Evolutionary conservation across 768 basidiomycete species (phyloP).

Genomic region (Dentipellis fragilis): DNA sequence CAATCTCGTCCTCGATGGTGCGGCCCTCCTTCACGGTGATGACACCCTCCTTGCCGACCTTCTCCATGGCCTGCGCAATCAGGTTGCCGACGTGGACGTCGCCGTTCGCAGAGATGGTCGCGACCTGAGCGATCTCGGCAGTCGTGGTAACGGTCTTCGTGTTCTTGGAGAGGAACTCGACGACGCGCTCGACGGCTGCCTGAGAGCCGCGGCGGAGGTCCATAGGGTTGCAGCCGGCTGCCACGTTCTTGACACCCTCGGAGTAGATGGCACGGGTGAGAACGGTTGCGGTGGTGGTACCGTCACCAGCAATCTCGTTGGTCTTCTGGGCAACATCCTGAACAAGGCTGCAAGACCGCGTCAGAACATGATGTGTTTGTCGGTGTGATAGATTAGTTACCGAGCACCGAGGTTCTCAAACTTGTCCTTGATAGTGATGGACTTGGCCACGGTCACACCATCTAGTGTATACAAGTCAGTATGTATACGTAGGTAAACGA

Average conservation of each 20-base stretch:
- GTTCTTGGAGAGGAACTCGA: conserved; percentile 80
- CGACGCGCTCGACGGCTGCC: conserved; percentile 86
- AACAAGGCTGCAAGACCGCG: conserved; percentile 49
- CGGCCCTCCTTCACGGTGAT: conserved; percentile 99
- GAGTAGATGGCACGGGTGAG: conserved; percentile 95
- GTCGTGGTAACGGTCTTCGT: conserved; percentile 94
- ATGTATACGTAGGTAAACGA: not conserved
- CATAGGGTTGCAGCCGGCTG: conserved; percentile 99
- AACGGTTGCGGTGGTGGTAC: conserved; percentile 96
- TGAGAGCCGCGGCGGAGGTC: conserved; percentile 98
- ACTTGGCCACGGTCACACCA: conserved; percentile 96
- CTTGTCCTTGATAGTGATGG: conserved; percentile 91
- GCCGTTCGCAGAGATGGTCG: conserved; percentile 62
- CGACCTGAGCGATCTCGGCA: conserved; percentile 96
- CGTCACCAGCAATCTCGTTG: conserved; percentile 95
- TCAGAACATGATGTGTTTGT: conserved; percentile 2
- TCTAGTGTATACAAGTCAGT: conserved; percentile 32
- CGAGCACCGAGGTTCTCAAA: conserved; percentile 98
- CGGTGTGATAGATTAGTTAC: conserved; percentile 33
- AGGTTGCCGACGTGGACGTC: conserved; percentile 88
- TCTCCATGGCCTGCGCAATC: conserved; percentile 99
- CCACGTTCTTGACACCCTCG: conserved; percentile 98
- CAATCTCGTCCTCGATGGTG: conserved; percentile 97
- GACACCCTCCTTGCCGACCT: conserved; percentile 98
- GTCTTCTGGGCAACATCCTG: conserved; percentile 96